Evolutionary conservation across 2,329 filamentous ascomycete genomes (phyloP).

Genomic region (Talaromyces sp.): DNA sequence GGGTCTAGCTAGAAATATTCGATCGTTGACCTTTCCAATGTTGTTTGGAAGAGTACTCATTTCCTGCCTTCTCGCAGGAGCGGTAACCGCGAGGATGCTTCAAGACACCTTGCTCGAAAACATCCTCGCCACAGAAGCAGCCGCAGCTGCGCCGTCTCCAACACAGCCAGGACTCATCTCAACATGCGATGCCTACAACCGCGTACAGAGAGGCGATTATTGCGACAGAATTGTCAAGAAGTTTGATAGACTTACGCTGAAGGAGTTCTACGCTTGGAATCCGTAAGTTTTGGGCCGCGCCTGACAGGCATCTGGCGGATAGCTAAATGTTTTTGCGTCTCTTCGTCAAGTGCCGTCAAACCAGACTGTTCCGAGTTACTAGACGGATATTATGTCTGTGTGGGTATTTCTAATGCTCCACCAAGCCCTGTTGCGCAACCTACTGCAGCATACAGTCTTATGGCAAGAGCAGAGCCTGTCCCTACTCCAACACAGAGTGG

Average conservation of each 20-base stretch:
- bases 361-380: slow-evolving; percentile 11
- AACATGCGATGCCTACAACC: slow-evolving; percentile 9
- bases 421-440: not conserved
- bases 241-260: slow-evolving; percentile 4
- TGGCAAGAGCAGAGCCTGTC: slow-evolving; percentile 8
- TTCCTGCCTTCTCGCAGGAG: not conserved
- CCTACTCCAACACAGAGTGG: slow-evolving; percentile 21
- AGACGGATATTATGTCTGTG: slow-evolving; percentile 15
- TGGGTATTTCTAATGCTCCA: slow-evolving; percentile 4
- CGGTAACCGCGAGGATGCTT: not conserved
- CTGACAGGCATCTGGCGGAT: not conserved
- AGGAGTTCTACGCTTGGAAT: slow-evolving; percentile 14
- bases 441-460: not conserved
- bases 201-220: slow-evolving; percentile 7
- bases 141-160: not conserved
- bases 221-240: slow-evolving; percentile 1
- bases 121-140: not conserved
- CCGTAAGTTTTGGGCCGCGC: not conserved
- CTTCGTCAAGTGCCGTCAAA: slow-evolving; percentile 12
- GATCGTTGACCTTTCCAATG: not conserved
- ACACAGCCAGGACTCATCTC: slow-evolving; percentile 11
- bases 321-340: not conserved
- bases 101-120: not conserved
- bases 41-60: not conserved
- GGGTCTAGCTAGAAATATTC: no score